Percentiles rank a stretch among this genome's conserved stretches.
phyloP scores from a whole-genome alignment of 2,329 filamentous ascomycete species.

The Eurotiales sp. region DNA sequence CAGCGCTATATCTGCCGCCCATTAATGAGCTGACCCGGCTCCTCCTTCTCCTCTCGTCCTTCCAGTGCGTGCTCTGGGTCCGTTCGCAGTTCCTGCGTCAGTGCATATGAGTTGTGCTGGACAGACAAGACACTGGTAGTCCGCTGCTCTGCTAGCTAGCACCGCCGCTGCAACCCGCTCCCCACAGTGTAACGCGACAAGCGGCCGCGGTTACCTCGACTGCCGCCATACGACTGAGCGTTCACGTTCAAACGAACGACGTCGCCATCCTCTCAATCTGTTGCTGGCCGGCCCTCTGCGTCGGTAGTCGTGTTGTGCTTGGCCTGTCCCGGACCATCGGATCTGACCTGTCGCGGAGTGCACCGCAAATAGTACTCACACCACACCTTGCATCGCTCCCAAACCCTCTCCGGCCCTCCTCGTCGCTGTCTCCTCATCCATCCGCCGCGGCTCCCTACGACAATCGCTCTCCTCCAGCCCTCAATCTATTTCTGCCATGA shows the following conservation, averaged over 20 bases:
- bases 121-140: too few relatives aligned
- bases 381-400: neutral
- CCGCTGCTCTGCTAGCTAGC: too few relatives aligned
- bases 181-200: constrained; percentile 14
- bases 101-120: too few relatives aligned
- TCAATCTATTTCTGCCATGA: constrained; percentile 25
- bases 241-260: neutral
- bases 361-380: neutral
- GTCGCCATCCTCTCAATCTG: constrained; percentile 12
- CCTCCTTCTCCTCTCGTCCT: neutral
- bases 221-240: constrained; percentile 18
- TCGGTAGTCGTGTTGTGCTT: constrained; percentile 1
- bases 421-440: constrained; percentile 1
- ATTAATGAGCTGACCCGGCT: too few relatives aligned
- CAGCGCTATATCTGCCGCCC: neutral
- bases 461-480: neutral
- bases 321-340: neutral
- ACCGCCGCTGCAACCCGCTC: constrained; percentile 3
- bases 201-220: constrained; percentile 18
- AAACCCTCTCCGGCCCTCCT: constrained; percentile 4
- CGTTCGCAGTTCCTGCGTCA: constrained; percentile 15
- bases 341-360: neutral
- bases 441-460: constrained; percentile 12
- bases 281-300: neutral
- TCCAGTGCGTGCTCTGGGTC: neutral